Conservation (phyloP, 495 filamentous ascomycete species). For the Aspergillus nidulans region DNA sequence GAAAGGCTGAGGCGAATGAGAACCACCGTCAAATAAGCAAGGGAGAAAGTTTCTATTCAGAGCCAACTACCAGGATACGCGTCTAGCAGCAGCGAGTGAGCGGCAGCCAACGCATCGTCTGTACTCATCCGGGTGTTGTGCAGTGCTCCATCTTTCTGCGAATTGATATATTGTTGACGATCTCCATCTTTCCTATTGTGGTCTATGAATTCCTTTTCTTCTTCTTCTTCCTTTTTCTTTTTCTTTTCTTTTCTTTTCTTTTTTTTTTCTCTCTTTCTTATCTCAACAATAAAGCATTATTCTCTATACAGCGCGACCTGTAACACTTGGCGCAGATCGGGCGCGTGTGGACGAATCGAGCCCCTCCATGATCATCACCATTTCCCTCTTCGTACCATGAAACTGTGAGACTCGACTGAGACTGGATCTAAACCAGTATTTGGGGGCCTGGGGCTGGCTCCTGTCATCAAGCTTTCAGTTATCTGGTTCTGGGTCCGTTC, state of each 20-base stretch:
- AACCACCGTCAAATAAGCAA: background rate
- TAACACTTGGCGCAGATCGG: constrained; percentile 15
- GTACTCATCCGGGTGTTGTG: background rate
- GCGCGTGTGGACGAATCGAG: constrained; percentile 13
- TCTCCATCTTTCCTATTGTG: background rate
- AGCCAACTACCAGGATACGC: background rate
- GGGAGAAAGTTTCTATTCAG: background rate
- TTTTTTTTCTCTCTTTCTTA: too few relatives aligned
- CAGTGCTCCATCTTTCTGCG: background rate
- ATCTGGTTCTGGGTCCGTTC: background rate
- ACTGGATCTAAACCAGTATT: background rate
- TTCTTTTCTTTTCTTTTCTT: too few relatives aligned
- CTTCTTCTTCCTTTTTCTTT: too few relatives aligned
- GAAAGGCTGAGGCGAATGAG: too few relatives aligned
- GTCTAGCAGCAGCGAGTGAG: constrained; percentile 15
- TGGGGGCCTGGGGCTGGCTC: background rate
- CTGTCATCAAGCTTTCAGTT: background rate
- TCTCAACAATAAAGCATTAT: background rate
- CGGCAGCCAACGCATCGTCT: constrained; percentile 17
- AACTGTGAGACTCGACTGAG: background rate
- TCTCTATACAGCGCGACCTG: constrained; percentile 6
- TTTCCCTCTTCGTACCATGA: constrained; percentile 1
- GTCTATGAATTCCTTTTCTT: background rate
- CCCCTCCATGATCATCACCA: constrained; percentile 14
- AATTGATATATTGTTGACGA: background rate